A percentile compares a stretch with the other conserved stretches of the same genome.
phyloP scores from a whole-genome alignment of 208 protist genomes.

The Porcisia deanei region DNA sequence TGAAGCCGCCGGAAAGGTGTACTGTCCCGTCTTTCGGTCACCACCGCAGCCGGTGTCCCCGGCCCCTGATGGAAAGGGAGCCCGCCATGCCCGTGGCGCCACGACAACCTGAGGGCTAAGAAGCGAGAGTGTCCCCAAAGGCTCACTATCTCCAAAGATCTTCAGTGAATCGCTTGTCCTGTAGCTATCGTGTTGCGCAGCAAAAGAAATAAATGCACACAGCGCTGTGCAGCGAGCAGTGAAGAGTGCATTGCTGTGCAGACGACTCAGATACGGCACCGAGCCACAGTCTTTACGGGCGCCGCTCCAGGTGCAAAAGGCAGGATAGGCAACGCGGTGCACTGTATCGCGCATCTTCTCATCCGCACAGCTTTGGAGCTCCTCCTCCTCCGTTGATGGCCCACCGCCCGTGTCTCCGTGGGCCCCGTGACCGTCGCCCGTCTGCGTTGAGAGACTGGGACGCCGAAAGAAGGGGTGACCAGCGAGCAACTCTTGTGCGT shows the following conservation, averaged over 20 bases:
- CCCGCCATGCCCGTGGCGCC: slow-evolving; percentile 8
- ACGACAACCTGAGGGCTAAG: slow-evolving; percentile 13
- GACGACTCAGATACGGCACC: slow-evolving; percentile 40
- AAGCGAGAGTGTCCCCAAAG: background rate
- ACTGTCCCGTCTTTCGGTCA: background rate
- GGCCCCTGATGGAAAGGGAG: background rate
- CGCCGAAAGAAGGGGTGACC: slow-evolving; percentile 24
- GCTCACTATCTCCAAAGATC: background rate
- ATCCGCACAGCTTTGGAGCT: slow-evolving; percentile 11
- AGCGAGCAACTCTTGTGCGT: slow-evolving; percentile 33
- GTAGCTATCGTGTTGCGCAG: background rate
- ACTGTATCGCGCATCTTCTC: slow-evolving; percentile 40
- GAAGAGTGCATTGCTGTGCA: slow-evolving; percentile 73
- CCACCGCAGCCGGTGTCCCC: background rate
- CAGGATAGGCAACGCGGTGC: slow-evolving; percentile 61
- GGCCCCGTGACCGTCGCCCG: background rate
- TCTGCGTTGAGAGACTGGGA: background rate
- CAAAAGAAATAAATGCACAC: slow-evolving; percentile 11
- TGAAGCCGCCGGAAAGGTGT: background rate
- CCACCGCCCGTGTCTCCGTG: background rate
- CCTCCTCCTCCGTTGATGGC: background rate
- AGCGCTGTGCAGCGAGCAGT: slow-evolving; percentile 28
- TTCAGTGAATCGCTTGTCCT: background rate
- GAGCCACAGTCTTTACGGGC: slow-evolving; percentile 42
- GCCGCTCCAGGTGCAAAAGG: slow-evolving; percentile 35